A percentile compares a stretch with the other conserved stretches of the same genome.
These are phyloP conservation scores for Bruguiera parviflora DNA, from an alignment of 345 rosid genomes.

Conservation along the genomic window DNA sequence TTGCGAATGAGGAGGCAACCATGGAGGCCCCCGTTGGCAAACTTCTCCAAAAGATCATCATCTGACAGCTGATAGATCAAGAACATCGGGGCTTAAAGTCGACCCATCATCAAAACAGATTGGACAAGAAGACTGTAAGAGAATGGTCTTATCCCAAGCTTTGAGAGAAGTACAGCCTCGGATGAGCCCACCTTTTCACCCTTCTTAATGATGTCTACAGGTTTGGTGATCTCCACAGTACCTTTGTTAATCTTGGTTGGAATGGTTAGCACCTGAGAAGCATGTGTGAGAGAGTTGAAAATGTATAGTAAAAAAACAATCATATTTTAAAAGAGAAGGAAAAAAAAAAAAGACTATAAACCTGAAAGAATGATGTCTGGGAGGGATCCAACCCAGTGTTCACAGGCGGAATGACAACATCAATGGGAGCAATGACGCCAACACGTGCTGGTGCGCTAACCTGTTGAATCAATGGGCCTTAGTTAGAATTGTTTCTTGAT, in stretches of 20 bases:
- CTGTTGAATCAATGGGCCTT: not conserved
- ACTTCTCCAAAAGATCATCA: constrained; percentile 23
- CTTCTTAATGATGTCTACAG: constrained; percentile 26
- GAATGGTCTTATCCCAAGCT: constrained; percentile 30
- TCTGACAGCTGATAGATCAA: constrained; percentile 27
- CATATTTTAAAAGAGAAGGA: not conserved
- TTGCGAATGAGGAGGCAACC: constrained; percentile 15
- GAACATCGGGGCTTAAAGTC: constrained; percentile 27
- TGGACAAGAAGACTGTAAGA: constrained; percentile 25
- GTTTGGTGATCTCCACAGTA: constrained; percentile 24
- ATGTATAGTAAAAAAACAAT: not conserved
- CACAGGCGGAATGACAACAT: constrained; percentile 23
- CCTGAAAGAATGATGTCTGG: constrained; percentile 26
- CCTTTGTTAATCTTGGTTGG: constrained; percentile 31
- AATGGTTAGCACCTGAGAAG: constrained; percentile 15
- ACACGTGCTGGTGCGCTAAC: constrained; percentile 27
- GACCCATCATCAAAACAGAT: constrained; percentile 18
- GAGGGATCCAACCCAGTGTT: constrained; percentile 24
- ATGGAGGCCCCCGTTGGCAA: constrained; percentile 15
- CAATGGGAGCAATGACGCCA: constrained; percentile 22
- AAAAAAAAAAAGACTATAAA: not conserved
- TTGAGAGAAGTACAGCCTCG: constrained; percentile 27
- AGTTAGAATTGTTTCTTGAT: not conserved
- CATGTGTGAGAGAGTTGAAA: not conserved
- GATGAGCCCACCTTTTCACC: constrained; percentile 33